Conservation (phyloP, 2,329 filamentous ascomycete genomes). For the Pseudopithomyces chartarum region DNA sequence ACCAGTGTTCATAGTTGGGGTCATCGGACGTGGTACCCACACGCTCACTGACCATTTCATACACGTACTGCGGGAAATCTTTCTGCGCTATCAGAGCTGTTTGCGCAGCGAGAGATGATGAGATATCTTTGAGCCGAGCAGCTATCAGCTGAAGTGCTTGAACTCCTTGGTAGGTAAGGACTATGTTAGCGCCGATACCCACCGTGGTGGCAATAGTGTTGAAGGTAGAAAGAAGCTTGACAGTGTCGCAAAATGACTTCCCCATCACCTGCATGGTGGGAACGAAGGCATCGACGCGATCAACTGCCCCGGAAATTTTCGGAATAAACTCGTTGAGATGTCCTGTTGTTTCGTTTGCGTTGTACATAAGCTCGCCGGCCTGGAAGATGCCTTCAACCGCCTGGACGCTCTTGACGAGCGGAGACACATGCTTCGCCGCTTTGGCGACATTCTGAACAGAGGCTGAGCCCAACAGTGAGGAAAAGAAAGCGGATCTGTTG, state of each 20-base stretch:
- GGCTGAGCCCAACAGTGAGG: not conserved
- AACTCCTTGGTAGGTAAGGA: conserved; percentile 9
- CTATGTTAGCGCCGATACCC: conserved; percentile 8
- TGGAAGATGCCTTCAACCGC: conserved; percentile 6
- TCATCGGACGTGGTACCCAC: conserved; percentile 6
- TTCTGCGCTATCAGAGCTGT: conserved; percentile 9
- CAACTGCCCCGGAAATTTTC: conserved; percentile 4
- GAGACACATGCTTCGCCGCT: not conserved
- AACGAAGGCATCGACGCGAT: conserved; percentile 9
- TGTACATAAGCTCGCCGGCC: conserved; percentile 4
- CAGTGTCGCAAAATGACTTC: conserved; percentile 6
- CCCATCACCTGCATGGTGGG: conserved; percentile 10
- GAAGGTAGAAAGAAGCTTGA: conserved; percentile 6
- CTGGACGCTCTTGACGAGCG: conserved; percentile 9
- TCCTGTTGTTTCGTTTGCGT: conserved; percentile 4
- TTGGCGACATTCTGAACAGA: conserved; percentile 4
- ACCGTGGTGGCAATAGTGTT: conserved; percentile 7
- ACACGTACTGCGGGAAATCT: conserved; percentile 12
- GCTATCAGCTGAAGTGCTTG: conserved; percentile 9
- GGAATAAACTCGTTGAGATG: conserved; percentile 10
- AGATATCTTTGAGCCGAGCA: conserved; percentile 2
- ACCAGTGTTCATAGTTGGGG: conserved; percentile 37
- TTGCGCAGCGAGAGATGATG: conserved; percentile 6
- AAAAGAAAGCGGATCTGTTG: not conserved
- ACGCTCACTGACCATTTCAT: conserved; percentile 9